Evolutionary conservation across 768 basidiomycete genomes (phyloP).

Genomic region (Phanerochaete sordida): DNA sequence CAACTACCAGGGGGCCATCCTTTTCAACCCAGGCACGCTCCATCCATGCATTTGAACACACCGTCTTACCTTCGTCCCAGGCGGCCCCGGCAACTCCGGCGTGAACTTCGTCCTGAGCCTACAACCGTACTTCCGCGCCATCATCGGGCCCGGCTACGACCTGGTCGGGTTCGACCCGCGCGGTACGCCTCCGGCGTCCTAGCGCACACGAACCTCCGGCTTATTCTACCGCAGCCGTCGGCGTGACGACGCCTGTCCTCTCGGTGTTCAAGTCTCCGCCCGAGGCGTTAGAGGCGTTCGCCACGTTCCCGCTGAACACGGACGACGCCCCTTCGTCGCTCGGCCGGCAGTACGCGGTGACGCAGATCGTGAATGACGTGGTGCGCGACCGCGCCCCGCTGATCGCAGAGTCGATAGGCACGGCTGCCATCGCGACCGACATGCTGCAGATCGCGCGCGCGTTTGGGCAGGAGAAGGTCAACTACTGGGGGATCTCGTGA

Average conservation of each 20-base stretch:
- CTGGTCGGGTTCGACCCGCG: conserved; percentile 29
- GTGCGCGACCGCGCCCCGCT: background rate
- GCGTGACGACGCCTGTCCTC: background rate
- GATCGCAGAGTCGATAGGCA: conserved; percentile 9
- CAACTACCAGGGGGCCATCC: conserved; percentile 26
- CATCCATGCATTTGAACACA: background rate
- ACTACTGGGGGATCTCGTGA: conserved; percentile 19
- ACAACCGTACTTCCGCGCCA: conserved; percentile 6
- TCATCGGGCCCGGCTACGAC: conserved; percentile 26
- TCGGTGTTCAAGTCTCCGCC: background rate
- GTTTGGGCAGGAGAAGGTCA: conserved; percentile 15
- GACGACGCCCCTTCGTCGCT: background rate
- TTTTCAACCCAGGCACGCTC: conserved; percentile 25
- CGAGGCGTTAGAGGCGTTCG: background rate
- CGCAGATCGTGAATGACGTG: background rate
- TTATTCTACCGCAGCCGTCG: background rate
- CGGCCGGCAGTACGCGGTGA: background rate
- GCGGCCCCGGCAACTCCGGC: conserved; percentile 26
- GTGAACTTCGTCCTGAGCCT: conserved; percentile 8
- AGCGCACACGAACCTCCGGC: background rate
- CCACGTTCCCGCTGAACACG: background rate
- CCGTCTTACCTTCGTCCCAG: background rate
- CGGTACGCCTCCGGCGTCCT: background rate
- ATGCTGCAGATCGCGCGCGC: conserved; percentile 18
- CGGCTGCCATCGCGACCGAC: conserved; percentile 13